These are phyloP conservation scores for Lolium perenne DNA, from an alignment of 176 grass and related monocot genomes.

Conservation along the genomic window DNA sequence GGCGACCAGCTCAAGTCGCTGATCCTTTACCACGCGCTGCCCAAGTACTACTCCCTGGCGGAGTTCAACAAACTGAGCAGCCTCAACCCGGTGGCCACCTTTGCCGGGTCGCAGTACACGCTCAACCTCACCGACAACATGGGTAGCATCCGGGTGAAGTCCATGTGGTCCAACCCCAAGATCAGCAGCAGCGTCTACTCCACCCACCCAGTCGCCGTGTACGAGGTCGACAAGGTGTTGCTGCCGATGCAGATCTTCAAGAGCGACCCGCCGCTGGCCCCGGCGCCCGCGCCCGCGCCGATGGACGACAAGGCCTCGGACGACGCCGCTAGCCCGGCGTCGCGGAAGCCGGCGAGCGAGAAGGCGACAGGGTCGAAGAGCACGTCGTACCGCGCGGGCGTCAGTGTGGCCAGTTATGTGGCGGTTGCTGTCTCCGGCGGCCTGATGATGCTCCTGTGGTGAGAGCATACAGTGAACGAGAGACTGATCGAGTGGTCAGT, in stretches of 20 bases:
- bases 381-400: slow-evolving; percentile 19
- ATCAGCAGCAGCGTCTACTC: slow-evolving; percentile 86
- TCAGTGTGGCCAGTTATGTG: slow-evolving; percentile 36
- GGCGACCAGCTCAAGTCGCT: slow-evolving; percentile 79
- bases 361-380: slow-evolving; percentile 43
- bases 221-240: slow-evolving; percentile 76
- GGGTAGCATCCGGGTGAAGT: slow-evolving; percentile 64
- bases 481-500: background rate
- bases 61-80: slow-evolving; percentile 85
- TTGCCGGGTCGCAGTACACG: slow-evolving; percentile 73
- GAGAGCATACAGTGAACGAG: slow-evolving; percentile 56
- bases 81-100: slow-evolving; percentile 72
- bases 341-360: slow-evolving; percentile 28
- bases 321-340: slow-evolving; percentile 38
- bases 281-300: slow-evolving; percentile 75
- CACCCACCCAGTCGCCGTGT: slow-evolving; percentile 72
- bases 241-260: slow-evolving; percentile 90
- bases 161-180: slow-evolving; percentile 91
- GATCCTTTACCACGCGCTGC: slow-evolving; percentile 75
- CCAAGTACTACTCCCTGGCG: slow-evolving; percentile 84
- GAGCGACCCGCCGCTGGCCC: slow-evolving; percentile 66
- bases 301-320: slow-evolving; percentile 65
- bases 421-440: slow-evolving; percentile 43
- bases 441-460: slow-evolving; percentile 65
- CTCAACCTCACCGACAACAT: slow-evolving; percentile 77